Percentiles rank a stretch among this genome's conserved stretches.
Evolutionary conservation across 2,329 filamentous ascomycete genomes (phyloP).

Genomic region (Talaromyces sp.): DNA sequence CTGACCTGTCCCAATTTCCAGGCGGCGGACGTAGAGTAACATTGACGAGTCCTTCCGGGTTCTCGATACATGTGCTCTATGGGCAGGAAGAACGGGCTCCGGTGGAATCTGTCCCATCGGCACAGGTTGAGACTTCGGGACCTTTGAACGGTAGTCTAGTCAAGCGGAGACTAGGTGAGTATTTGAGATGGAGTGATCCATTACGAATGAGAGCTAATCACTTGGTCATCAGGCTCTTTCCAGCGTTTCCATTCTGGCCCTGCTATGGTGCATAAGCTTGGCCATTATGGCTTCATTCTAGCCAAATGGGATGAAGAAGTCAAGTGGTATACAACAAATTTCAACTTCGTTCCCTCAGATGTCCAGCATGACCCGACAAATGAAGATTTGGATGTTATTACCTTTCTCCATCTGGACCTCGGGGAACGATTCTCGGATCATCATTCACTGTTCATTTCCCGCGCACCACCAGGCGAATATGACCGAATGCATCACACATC

Average conservation of each 20-base stretch:
- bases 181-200: neutral
- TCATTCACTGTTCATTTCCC: neutral
- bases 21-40: neutral
- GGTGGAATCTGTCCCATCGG: neutral
- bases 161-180: neutral
- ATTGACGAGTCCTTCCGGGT: neutral
- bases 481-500: neutral
- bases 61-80: neutral
- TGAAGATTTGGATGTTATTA: neutral
- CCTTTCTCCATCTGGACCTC: neutral
- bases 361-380: neutral
- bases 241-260: neutral
- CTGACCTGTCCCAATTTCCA: neutral
- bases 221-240: no score
- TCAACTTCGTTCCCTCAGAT: neutral
- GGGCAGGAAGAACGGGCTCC: neutral
- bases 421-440: neutral
- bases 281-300: neutral
- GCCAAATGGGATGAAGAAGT: neutral
- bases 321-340: neutral
- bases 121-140: neutral
- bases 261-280: conserved; percentile 1
- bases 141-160: neutral
- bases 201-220: no score
- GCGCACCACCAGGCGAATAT: neutral